These are phyloP conservation scores for Talaromyces sp. DNA, from an alignment of 2,329 filamentous ascomycete genomes.

Conservation along the genomic window DNA sequence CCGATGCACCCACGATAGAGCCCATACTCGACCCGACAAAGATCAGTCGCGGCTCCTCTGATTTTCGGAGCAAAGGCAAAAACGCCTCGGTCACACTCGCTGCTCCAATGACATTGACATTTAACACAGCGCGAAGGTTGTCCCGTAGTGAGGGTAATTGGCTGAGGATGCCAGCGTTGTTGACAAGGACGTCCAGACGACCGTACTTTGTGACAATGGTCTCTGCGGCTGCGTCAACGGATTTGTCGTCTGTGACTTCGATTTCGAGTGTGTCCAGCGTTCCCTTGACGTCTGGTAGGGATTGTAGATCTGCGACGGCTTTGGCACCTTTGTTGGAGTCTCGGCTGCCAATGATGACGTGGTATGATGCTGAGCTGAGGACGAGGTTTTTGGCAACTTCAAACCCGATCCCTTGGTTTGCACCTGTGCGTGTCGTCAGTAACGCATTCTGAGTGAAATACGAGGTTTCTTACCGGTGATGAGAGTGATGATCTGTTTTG, in stretches of 20 bases:
- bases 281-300: conserved; percentile 11
- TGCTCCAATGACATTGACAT: conserved; percentile 37
- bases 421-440: conserved; percentile 4
- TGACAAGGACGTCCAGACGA: conserved; percentile 25
- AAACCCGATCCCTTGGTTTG: conserved; percentile 14
- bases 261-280: conserved; percentile 27
- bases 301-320: conserved; percentile 12
- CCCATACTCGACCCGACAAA: conserved; percentile 38
- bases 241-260: conserved; percentile 49
- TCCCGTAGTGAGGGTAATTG: conserved; percentile 17
- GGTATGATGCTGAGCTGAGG: conserved; percentile 17
- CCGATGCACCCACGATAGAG: conserved; percentile 25
- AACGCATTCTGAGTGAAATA: not conserved
- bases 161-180: conserved; percentile 21
- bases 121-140: conserved; percentile 30
- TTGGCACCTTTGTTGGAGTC: conserved; percentile 13
- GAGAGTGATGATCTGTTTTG: conserved; percentile 14
- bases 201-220: conserved; percentile 52
- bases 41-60: conserved; percentile 32
- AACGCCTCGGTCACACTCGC: conserved; percentile 36
- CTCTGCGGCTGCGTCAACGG: conserved; percentile 51
- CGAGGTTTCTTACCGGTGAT: conserved; percentile 9
- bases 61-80: conserved; percentile 28
- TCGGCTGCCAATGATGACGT: conserved; percentile 20
- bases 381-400: conserved; percentile 15